Conservation (phyloP, 2,329 filamentous ascomycete genomes). For the Exserohilum turcica region DNA sequence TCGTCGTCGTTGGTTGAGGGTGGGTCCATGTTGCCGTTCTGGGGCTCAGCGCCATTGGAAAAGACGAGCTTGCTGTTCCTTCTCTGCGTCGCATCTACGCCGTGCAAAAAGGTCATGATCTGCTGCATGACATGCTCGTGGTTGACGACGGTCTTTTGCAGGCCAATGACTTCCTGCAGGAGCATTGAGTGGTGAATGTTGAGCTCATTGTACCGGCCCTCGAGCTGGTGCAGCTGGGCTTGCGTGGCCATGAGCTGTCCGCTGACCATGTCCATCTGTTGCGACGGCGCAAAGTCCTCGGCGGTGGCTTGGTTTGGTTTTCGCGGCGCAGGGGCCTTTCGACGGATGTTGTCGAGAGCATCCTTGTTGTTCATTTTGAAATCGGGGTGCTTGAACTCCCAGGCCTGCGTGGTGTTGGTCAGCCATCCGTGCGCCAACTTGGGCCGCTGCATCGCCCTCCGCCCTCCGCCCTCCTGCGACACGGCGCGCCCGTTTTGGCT, state of each 20-base stretch:
- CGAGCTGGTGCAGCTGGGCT: conserved; percentile 86
- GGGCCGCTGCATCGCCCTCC: neutral
- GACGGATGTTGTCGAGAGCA: conserved; percentile 91
- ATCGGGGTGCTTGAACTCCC: conserved; percentile 97
- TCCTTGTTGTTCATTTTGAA: conserved; percentile 97
- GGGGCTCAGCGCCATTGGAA: conserved; percentile 45
- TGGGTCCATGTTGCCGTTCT: conserved; percentile 51
- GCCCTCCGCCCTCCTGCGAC: conserved; percentile 21
- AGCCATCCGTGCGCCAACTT: conserved; percentile 8
- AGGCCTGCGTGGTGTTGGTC: conserved; percentile 62
- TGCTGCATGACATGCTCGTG: conserved; percentile 74
- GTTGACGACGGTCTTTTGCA: conserved; percentile 73
- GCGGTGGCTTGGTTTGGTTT: conserved; percentile 61
- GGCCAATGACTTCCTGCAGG: conserved; percentile 66
- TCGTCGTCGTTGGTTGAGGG: conserved; percentile 61
- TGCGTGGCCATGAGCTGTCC: conserved; percentile 88
- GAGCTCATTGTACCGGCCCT: conserved; percentile 83
- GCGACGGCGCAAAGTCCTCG: conserved; percentile 78
- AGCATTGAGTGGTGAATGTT: conserved; percentile 68
- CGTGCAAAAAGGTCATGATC: conserved; percentile 70
- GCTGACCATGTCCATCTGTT: conserved; percentile 88
- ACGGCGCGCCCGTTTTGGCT: conserved; percentile 26
- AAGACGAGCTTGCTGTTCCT: conserved; percentile 61
- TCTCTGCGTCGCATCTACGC: conserved; percentile 66
- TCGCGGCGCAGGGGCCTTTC: conserved; percentile 90